A percentile compares a stretch with the other conserved stretches of the same genome.
These are phyloP conservation scores for Magnaporthiopsis poae DNA, from an alignment of 2,329 filamentous ascomycete species.

Conservation along the genomic window DNA sequence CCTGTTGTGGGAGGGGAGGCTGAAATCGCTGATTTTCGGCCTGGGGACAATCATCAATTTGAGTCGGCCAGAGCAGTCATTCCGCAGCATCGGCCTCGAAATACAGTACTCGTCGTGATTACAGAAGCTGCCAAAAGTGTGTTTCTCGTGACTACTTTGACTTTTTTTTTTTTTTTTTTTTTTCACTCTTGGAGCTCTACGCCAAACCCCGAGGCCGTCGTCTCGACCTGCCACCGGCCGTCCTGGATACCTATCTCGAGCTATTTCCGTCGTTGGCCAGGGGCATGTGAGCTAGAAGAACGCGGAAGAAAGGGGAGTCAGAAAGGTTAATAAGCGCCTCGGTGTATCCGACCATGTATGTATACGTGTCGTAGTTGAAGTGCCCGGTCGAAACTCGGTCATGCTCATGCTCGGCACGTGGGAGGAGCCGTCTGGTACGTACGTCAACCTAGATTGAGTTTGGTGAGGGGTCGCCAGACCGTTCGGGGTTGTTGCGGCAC, in stretches of 20 bases:
- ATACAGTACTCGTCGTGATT: conserved; percentile 73
- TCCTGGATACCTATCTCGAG: too few species aligned
- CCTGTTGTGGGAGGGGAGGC: conserved; percentile 81
- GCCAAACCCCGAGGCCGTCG: too few species aligned
- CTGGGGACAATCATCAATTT: conserved; percentile 79
- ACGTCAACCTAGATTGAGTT: too few species aligned
- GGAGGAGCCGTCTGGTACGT: background rate
- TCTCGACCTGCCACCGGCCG: too few species aligned
- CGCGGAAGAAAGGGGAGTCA: too few species aligned
- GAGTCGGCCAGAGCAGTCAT: conserved; percentile 63
- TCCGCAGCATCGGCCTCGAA: conserved; percentile 67
- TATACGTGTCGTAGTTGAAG: too few species aligned
- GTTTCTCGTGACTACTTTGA: background rate
- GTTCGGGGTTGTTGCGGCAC: background rate
- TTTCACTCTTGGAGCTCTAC: background rate
- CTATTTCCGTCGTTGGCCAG: too few species aligned
- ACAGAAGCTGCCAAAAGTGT: background rate
- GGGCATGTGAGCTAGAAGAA: too few species aligned
- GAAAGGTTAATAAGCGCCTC: too few species aligned
- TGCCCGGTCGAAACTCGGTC: too few species aligned
- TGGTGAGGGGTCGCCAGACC: background rate
- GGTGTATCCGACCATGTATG: too few species aligned
- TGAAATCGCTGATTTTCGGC: conserved; percentile 88
- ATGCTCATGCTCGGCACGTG: background rate
- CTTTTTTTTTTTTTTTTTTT: background rate